These are phyloP conservation scores for Chaetomium sp. DNA, from an alignment of 2,329 filamentous ascomycete genomes.

Conservation along the genomic window DNA sequence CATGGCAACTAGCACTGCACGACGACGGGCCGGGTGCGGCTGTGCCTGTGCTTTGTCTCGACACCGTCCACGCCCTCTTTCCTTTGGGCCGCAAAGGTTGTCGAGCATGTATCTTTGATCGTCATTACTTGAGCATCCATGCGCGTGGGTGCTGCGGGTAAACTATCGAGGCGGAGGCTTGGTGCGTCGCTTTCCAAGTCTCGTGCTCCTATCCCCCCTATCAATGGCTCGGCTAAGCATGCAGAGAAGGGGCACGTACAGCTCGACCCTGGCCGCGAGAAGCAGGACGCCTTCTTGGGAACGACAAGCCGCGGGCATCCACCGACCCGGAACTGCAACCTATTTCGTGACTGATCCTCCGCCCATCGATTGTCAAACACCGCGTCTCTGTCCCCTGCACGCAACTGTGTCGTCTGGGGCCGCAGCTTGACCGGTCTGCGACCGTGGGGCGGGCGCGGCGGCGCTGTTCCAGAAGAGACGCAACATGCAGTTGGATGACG, in stretches of 20 bases:
- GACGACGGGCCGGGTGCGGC: not conserved
- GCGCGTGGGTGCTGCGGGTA: not conserved
- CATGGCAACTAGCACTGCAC: not conserved
- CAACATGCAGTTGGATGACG: slow-evolving; percentile 10
- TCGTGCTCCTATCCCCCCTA: slow-evolving; percentile 10
- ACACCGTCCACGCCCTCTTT: not conserved
- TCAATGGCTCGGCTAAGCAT: slow-evolving; percentile 15
- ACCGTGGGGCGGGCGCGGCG: slow-evolving; percentile 3
- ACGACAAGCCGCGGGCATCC: not conserved
- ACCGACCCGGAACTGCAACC: not conserved
- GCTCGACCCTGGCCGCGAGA: not conserved
- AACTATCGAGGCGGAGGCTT: slow-evolving; percentile 4
- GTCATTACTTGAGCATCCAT: not conserved
- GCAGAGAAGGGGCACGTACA: slow-evolving; percentile 21
- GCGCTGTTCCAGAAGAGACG: not conserved
- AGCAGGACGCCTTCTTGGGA: slow-evolving; percentile 5
- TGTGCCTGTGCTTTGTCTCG: not conserved
- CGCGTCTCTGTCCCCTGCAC: not conserved
- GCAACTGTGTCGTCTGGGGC: not conserved
- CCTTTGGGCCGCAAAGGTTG: not conserved
- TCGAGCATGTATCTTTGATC: not conserved
- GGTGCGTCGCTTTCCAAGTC: not conserved
- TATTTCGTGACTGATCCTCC: slow-evolving; percentile 4
- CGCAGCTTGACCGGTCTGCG: slow-evolving; percentile 21
- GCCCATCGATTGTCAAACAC: not conserved